These are phyloP conservation scores for Eimeria maxima DNA, from an alignment of 169 alveolate genomes.

Conservation along the genomic window DNA sequence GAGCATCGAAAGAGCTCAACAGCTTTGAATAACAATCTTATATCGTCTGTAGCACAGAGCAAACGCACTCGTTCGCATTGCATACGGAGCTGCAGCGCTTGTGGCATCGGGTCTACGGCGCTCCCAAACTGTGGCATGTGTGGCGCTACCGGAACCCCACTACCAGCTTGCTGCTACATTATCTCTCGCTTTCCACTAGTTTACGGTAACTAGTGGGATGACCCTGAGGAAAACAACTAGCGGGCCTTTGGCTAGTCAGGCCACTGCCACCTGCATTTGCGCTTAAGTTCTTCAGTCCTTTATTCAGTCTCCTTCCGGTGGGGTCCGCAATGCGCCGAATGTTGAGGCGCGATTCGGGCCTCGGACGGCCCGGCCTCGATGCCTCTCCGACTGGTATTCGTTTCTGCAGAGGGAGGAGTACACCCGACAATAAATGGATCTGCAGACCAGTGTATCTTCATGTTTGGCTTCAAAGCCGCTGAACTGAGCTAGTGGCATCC, in stretches of 20 bases:
- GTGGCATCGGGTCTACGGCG: not conserved
- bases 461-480: not conserved
- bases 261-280: not conserved
- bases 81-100: not conserved
- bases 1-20: not conserved
- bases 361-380: constrained; percentile 37
- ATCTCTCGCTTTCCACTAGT: not conserved
- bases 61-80: not conserved
- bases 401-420: not conserved
- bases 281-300: not conserved
- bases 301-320: not conserved
- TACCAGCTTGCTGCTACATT: not conserved
- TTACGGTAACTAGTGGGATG: not conserved
- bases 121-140: not conserved
- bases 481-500: not conserved
- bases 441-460: not conserved
- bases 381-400: constrained; percentile 31
- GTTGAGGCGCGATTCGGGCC: constrained; percentile 64
- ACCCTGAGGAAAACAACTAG: not conserved
- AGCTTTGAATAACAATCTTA: not conserved
- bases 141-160: not conserved
- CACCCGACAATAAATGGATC: not conserved
- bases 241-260: not conserved
- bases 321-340: constrained; percentile 3
- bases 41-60: not conserved